Percentiles rank a stretch among this genome's conserved stretches.
Evolutionary conservation across 1,284 basidiomycete genomes (phyloP).

Genomic region (Singerocomus rubriflavus): DNA sequence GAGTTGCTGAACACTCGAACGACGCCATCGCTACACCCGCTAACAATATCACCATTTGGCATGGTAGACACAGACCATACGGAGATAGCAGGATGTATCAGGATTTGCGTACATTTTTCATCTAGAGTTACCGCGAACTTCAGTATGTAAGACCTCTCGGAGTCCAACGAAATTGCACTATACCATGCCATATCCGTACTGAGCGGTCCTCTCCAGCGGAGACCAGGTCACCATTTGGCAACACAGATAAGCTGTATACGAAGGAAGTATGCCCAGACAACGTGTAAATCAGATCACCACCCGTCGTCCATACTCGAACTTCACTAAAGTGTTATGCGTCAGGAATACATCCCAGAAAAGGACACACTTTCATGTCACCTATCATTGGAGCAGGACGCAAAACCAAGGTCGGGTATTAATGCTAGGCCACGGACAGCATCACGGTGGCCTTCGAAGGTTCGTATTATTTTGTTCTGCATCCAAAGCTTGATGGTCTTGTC

Average conservation of each 20-base stretch:
- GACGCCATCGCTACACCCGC: slow-evolving; percentile 84
- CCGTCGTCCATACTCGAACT: slow-evolving; percentile 88
- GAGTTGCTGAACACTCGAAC: slow-evolving; percentile 85
- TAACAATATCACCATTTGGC: slow-evolving; percentile 87
- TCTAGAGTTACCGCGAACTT: slow-evolving; percentile 37
- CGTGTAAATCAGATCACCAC: slow-evolving; percentile 72
- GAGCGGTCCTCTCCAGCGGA: slow-evolving; percentile 84
- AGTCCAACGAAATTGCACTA: slow-evolving; percentile 3
- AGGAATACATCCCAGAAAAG: slow-evolving; percentile 1
- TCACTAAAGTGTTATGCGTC: slow-evolving; percentile 48
- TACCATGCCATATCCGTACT: slow-evolving; percentile 76
- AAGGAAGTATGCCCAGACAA: slow-evolving; percentile 95
- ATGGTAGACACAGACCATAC: slow-evolving; percentile 89
- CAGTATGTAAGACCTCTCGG: background rate
- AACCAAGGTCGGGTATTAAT: slow-evolving; percentile 78
- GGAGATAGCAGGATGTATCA: slow-evolving; percentile 90
- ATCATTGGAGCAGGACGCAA: slow-evolving; percentile 96
- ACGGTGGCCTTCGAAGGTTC: slow-evolving; percentile 81
- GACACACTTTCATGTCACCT: slow-evolving; percentile 46
- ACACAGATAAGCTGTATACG: slow-evolving; percentile 85
- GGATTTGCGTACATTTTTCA: slow-evolving; percentile 80
- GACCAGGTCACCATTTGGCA: slow-evolving; percentile 75
- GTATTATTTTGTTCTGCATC: slow-evolving; percentile 69
- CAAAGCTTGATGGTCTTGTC: slow-evolving; percentile 94
- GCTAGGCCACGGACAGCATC: slow-evolving; percentile 90